Percentiles rank a stretch among this genome's conserved stretches.
Conservation (phyloP, 768 basidiomycete genomes). For the Goffeauzyma gilvescens region DNA sequence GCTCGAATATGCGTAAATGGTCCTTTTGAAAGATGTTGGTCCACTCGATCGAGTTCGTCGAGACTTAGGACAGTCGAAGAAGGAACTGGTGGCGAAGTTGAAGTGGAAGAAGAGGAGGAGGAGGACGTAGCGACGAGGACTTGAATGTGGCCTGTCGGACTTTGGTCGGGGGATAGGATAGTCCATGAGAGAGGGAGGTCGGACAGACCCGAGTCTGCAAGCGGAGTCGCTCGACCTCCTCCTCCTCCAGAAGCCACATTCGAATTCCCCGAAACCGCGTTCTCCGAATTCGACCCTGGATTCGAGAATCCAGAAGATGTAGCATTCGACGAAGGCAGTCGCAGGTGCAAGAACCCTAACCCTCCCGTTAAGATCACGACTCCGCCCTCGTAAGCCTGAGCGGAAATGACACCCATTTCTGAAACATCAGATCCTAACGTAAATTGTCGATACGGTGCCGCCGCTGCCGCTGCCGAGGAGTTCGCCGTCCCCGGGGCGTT, state of each 20-base stretch:
- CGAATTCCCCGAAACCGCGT: too few species aligned
- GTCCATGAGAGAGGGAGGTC: constrained; percentile 71
- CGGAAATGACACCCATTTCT: constrained; percentile 63
- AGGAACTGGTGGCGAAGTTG: too few species aligned
- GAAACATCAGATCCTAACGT: constrained; percentile 65
- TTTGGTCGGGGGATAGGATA: constrained; percentile 72
- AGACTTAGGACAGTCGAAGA: constrained; percentile 64
- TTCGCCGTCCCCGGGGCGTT: too few species aligned
- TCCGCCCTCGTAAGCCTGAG: constrained; percentile 67
- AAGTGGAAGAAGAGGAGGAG: too few species aligned
- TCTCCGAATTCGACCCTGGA: too few species aligned
- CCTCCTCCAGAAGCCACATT: not conserved
- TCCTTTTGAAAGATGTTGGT: constrained; percentile 65
- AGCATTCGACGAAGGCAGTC: too few species aligned
- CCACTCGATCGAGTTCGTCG: constrained; percentile 71
- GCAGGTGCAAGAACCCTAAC: too few species aligned
- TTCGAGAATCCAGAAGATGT: too few species aligned
- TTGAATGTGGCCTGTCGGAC: constrained; percentile 73
- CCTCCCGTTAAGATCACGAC: constrained; percentile 66
- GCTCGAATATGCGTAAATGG: constrained; percentile 74
- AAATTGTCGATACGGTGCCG: constrained; percentile 66
- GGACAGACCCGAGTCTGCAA: constrained; percentile 40
- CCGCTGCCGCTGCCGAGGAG: constrained; percentile 17
- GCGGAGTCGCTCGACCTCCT: not conserved
- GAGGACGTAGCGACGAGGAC: too few species aligned